phyloP scores from a whole-genome alignment of 306 rosid species.

The Malus sylvestris region DNA sequence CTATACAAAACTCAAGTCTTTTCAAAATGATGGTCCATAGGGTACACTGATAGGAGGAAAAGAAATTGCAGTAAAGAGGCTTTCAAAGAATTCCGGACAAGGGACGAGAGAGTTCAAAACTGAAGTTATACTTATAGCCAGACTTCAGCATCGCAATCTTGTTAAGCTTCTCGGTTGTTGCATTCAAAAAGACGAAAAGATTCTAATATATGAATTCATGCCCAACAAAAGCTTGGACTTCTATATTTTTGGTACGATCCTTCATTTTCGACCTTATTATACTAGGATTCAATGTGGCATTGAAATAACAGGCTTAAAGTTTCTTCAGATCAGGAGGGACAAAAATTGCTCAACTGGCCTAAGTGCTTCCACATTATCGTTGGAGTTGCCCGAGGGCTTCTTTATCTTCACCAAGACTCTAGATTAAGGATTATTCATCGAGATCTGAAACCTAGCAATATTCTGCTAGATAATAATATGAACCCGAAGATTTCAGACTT shows the following conservation, averaged over 20 bases:
- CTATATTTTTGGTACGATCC: slow-evolving; percentile 29
- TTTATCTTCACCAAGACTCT: slow-evolving; percentile 43
- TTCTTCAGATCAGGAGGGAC: background rate
- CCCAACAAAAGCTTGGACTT: slow-evolving; percentile 39
- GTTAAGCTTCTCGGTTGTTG: slow-evolving; percentile 37
- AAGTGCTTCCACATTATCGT: slow-evolving; percentile 21
- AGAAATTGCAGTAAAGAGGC: background rate
- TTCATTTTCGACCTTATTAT: background rate
- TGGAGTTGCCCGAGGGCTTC: slow-evolving; percentile 28
- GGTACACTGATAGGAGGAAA: background rate
- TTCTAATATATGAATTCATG: slow-evolving; percentile 36
- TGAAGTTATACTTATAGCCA: slow-evolving; percentile 14
- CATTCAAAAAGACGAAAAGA: slow-evolving; percentile 21
- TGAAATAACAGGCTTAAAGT: background rate
- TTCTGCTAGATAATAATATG: slow-evolving; percentile 26
- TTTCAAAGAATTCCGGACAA: background rate
- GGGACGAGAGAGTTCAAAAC: slow-evolving; percentile 8
- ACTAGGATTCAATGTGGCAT: background rate
- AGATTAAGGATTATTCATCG: slow-evolving; percentile 32
- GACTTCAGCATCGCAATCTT: slow-evolving; percentile 32
- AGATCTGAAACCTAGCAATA: slow-evolving; percentile 37
- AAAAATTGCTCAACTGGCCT: slow-evolving; percentile 7
- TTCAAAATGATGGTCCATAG: background rate
- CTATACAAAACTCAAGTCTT: background rate
- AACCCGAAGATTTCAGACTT: slow-evolving; percentile 40